phyloP scores from a whole-genome alignment of 768 basidiomycete species.

The Chalciporus piperatus region DNA sequence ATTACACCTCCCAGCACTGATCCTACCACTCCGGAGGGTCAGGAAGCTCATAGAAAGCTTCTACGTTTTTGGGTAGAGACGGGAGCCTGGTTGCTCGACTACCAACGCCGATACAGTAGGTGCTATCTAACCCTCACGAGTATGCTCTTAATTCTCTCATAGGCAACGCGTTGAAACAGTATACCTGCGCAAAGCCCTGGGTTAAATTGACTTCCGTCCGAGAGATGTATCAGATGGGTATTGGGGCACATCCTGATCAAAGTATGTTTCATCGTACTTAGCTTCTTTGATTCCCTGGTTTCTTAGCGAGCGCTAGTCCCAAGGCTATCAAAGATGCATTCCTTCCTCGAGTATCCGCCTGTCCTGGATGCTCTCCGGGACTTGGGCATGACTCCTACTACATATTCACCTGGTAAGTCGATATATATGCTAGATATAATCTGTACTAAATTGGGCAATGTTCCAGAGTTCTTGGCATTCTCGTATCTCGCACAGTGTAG shows the following conservation, averaged over 20 bases:
- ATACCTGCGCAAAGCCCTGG: slow-evolving; percentile 39
- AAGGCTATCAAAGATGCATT: slow-evolving; percentile 46
- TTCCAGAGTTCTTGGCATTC: slow-evolving; percentile 67
- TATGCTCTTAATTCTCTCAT: slow-evolving; percentile 8
- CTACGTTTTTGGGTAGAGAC: slow-evolving; percentile 82
- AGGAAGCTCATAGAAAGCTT: slow-evolving; percentile 54
- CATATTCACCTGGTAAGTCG: slow-evolving; percentile 60
- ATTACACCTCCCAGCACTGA: slow-evolving; percentile 59
- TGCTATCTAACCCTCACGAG: slow-evolving; percentile 6
- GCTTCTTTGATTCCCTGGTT: background rate
- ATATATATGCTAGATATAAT: background rate
- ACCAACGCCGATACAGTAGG: slow-evolving; percentile 46
- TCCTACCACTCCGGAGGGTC: slow-evolving; percentile 41
- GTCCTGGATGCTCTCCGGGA: slow-evolving; percentile 40
- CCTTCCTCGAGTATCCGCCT: slow-evolving; percentile 40
- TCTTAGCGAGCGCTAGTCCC: slow-evolving; percentile 42
- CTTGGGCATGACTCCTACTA: slow-evolving; percentile 66
- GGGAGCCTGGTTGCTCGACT: slow-evolving; percentile 63
- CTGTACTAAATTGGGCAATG: slow-evolving; percentile 1
- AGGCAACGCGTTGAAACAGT: slow-evolving; percentile 49
- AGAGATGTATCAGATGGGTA: slow-evolving; percentile 68
- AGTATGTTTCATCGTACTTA: slow-evolving; percentile 41
- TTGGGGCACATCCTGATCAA: slow-evolving; percentile 78
- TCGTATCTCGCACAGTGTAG: slow-evolving; percentile 80
- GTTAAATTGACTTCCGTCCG: slow-evolving; percentile 57